These are phyloP conservation scores for Xanthoconium purpureum DNA, from an alignment of 768 basidiomycete species.

Conservation along the genomic window DNA sequence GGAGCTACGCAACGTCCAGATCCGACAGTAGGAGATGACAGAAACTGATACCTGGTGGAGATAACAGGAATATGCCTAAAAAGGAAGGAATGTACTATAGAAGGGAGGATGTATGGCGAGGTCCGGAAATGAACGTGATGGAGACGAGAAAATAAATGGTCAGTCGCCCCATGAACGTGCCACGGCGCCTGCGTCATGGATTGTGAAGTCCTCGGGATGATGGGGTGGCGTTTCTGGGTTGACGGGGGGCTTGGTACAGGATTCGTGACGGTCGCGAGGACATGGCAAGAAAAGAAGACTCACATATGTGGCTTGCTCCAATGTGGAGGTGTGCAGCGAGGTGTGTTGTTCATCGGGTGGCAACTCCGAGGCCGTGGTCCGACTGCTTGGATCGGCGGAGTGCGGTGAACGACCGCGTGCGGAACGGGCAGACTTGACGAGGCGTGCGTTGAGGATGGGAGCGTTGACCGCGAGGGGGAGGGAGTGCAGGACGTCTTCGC, in stretches of 20 bases:
- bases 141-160: constrained; percentile 12
- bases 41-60: constrained; percentile 32
- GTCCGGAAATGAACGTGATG: constrained; percentile 34
- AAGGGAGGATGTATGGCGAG: constrained; percentile 17
- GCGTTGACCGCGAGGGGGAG: constrained; percentile 3
- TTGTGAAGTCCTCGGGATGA: constrained; percentile 27
- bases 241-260: constrained; percentile 10
- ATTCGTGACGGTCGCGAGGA: constrained; percentile 9
- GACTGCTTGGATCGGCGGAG: constrained; percentile 10
- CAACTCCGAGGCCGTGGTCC: neutral
- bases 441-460: constrained; percentile 24
- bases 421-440: constrained; percentile 16
- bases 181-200: constrained; percentile 33
- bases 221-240: constrained; percentile 11
- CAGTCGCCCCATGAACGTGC: constrained; percentile 36
- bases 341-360: neutral
- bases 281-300: constrained; percentile 3
- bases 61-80: constrained; percentile 30
- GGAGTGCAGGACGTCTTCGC: constrained; percentile 14
- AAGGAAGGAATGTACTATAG: constrained; percentile 18
- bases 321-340: neutral
- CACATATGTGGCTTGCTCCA: constrained; percentile 13
- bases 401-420: constrained; percentile 25
- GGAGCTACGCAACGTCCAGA: constrained; percentile 27
- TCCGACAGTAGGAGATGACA: constrained; percentile 25